Evolutionary conservation across 192 early-diverging fungal species (phyloP).

Genomic region (Coemansia sp.): DNA sequence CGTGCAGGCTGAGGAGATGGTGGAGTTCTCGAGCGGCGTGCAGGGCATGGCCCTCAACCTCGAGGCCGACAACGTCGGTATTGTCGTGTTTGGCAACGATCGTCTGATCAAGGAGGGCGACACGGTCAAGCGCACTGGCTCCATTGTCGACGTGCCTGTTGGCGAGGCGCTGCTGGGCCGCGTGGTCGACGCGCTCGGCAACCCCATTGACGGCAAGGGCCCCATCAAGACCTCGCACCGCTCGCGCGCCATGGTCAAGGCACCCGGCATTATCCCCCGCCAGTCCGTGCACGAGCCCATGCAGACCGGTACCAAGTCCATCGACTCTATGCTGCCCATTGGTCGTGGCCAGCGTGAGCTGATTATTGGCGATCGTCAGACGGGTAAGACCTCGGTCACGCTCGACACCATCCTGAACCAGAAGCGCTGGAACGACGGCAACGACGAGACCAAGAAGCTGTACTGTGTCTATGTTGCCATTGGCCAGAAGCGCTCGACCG

Average conservation of each 20-base stretch:
- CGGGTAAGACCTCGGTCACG: slow-evolving; percentile 98
- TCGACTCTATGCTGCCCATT: slow-evolving; percentile 99
- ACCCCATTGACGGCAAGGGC: slow-evolving; percentile 99
- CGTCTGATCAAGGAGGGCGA: slow-evolving; percentile 99
- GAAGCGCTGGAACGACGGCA: slow-evolving; percentile 95
- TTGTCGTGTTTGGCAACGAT: slow-evolving; percentile 99
- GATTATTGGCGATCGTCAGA: slow-evolving; percentile 99
- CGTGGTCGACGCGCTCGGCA: slow-evolving; percentile 97
- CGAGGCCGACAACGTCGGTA: slow-evolving; percentile 99
- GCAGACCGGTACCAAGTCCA: slow-evolving; percentile 99
- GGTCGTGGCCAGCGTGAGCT: slow-evolving; percentile 99
- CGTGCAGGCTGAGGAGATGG: slow-evolving; percentile 99
- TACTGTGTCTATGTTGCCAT: slow-evolving; percentile 99
- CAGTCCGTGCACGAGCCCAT: slow-evolving; percentile 99
- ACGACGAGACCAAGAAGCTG: slow-evolving; percentile 96
- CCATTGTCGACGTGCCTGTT: slow-evolving; percentile 97
- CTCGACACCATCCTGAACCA: slow-evolving; percentile 99
- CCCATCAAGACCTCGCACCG: slow-evolving; percentile 81
- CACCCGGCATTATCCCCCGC: slow-evolving; percentile 98
- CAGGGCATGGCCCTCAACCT: slow-evolving; percentile 99
- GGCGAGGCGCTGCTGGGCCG: slow-evolving; percentile 93
- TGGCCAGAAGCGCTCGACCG: slow-evolving; percentile 98
- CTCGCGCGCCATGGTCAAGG: slow-evolving; percentile 97
- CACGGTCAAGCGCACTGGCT: slow-evolving; percentile 97
- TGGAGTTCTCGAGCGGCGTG: slow-evolving; percentile 99